Conservation (phyloP, 169 alveolate genomes). For the Eimeria necatrix region DNA sequence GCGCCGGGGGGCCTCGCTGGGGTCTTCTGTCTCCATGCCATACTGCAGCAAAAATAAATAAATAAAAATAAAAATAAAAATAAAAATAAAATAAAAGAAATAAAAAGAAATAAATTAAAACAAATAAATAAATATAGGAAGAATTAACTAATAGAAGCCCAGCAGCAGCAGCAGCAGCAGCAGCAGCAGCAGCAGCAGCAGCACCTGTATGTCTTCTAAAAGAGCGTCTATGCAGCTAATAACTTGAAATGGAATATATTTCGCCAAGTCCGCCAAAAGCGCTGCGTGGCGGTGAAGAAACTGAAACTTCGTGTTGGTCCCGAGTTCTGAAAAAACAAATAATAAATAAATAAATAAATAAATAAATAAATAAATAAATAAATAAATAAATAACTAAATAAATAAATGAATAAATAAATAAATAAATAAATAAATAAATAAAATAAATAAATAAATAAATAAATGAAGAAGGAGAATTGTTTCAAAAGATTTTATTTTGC, state of each 20-base stretch:
- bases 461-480: no score
- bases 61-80: neutral
- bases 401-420: neutral
- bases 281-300: conserved; percentile 61
- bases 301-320: conserved; percentile 5
- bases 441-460: neutral
- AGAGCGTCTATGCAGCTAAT: conserved; percentile 49
- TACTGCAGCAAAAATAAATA: neutral
- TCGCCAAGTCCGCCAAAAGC: conserved; percentile 47
- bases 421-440: neutral
- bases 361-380: neutral
- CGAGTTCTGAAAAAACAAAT: conserved; percentile 17
- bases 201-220: conserved; percentile 70
- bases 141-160: neutral
- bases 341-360: no score
- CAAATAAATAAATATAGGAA: neutral
- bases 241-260: neutral
- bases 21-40: conserved; percentile 44
- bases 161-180: conserved; percentile 16
- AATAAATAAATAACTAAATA: neutral
- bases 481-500: no score
- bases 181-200: conserved; percentile 18
- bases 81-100: neutral
- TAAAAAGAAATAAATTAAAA: no score
- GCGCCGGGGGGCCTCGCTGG: conserved; percentile 41